phyloP scores from a whole-genome alignment of 768 basidiomycete species.

The Cystofilobasidium bisporidii region DNA sequence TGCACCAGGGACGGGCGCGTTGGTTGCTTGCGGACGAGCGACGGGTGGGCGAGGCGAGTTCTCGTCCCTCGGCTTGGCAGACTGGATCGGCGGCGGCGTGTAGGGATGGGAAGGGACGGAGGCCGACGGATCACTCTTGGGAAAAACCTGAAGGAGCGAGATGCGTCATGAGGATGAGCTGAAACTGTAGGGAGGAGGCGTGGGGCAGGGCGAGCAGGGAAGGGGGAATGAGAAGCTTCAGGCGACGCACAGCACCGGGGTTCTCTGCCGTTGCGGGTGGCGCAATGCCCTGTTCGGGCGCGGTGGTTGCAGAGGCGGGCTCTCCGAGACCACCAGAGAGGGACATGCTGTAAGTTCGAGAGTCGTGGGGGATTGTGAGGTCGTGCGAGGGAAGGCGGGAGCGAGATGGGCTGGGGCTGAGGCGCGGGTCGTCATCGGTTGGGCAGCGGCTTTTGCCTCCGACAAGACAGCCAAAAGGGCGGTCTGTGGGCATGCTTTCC shows the following conservation, averaged over 20 bases:
- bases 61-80: background rate
- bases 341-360: background rate
- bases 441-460: no score
- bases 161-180: background rate
- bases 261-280: conserved; percentile 9
- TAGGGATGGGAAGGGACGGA: background rate
- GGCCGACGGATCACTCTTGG: background rate
- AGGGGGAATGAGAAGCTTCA: background rate
- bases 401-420: no score
- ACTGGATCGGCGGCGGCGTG: background rate
- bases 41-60: background rate
- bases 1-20: background rate
- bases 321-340: conserved; percentile 8
- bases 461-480: no score
- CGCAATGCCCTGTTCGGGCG: background rate
- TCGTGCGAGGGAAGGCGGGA: no score
- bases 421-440: no score
- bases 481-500: no score
- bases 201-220: no score
- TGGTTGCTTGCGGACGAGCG: background rate
- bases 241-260: conserved; percentile 7
- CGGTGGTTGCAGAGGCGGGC: background rate
- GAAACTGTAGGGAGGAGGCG: no score
- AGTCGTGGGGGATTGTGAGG: no score
- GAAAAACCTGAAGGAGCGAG: background rate